Evolutionary conservation across 139 green algal species (phyloP), one percentile per base, ranked within the genome.

Genomic region (Edaphochlamys debaryana): DNA sequence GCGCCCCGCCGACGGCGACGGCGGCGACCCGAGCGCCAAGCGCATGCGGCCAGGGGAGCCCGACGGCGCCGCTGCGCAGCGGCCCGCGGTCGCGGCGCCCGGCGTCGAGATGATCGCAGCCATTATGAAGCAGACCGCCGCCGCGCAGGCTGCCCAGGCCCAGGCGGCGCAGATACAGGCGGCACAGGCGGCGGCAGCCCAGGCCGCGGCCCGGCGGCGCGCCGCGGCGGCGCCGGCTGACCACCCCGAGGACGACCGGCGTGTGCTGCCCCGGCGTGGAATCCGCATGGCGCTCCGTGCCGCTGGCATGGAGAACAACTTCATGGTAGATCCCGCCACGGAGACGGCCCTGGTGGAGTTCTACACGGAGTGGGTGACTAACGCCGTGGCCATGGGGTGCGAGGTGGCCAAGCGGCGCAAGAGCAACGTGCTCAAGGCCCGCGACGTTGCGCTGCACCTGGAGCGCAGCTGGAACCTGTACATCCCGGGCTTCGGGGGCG

Each of bases 391-490:
- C 20, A 50, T 88, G 69, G 84, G 84, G 6, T 88, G 84, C 72
- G 74, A 60, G 64, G 84, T 52, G 69, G 87, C 87, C 19, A 86
- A 85, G 70, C 60, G 67, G 34, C 87, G 87, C 34, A 81, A 86
- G 70, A 79, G 79, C n/a, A 80, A 42, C 8, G 67, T 85, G 41
- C 82, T 90, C 20, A 81, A 79, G 71, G 82, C 87, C 32, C 54
- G 82, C 2, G 87, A 90, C 78, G 85, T 90, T 45, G 82, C 87
- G 19, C 70, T 90, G 52, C 86, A 90, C 77, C 37, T 90, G 40
- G 87, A 90, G 82, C 77, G 87, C 42, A 81, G 40, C 30, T 90
- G 87, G 87, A 69, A 87, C 87, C 48, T 90, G 15, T 60, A 84
- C 42, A 66, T 90, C 2, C 87, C 87, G 17, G 87, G 87, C 32